Percentiles rank a stretch among this genome's conserved stretches.
These are phyloP conservation scores for Aspergillus quadricinctus DNA, from an alignment of 2,329 filamentous ascomycete genomes.

Conservation along the genomic window DNA sequence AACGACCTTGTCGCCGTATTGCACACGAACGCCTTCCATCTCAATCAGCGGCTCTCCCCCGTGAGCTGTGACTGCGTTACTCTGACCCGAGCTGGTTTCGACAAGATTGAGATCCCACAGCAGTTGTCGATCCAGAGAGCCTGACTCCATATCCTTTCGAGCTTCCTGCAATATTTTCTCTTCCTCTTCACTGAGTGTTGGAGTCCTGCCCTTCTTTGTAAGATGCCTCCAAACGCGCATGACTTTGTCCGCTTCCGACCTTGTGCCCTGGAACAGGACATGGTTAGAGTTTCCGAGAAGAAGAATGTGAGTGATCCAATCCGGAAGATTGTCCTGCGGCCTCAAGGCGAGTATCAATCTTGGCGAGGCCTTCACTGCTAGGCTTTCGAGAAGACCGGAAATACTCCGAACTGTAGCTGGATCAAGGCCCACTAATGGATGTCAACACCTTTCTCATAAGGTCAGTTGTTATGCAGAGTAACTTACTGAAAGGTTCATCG, in stretches of 20 bases:
- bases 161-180: constrained; percentile 8
- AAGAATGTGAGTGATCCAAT: constrained; percentile 84
- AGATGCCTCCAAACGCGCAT: constrained; percentile 28
- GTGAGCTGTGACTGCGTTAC: constrained; percentile 6
- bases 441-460: constrained; percentile 10
- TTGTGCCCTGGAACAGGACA: constrained; percentile 62
- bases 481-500: constrained; percentile 81
- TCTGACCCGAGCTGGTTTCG: constrained; percentile 13
- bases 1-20: constrained; percentile 71
- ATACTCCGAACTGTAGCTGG: constrained; percentile 71
- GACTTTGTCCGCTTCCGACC: constrained; percentile 53
- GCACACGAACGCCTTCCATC: constrained; percentile 78
- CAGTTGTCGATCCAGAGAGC: constrained; percentile 21
- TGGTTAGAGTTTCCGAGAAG: constrained; percentile 65
- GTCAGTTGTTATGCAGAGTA: not conserved
- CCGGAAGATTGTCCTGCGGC: constrained; percentile 80
- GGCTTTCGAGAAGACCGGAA: constrained; percentile 63
- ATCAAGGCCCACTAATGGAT: constrained; percentile 71
- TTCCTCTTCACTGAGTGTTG: constrained; percentile 5
- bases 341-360: constrained; percentile 72
- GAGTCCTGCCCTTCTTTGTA: not conserved
- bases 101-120: constrained; percentile 21
- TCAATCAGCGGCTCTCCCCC: constrained; percentile 71
- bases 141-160: constrained; percentile 14
- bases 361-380: constrained; percentile 65